Conservation (phyloP, 352 stramenopile genomes). For the Phytophthora podocarpi region DNA sequence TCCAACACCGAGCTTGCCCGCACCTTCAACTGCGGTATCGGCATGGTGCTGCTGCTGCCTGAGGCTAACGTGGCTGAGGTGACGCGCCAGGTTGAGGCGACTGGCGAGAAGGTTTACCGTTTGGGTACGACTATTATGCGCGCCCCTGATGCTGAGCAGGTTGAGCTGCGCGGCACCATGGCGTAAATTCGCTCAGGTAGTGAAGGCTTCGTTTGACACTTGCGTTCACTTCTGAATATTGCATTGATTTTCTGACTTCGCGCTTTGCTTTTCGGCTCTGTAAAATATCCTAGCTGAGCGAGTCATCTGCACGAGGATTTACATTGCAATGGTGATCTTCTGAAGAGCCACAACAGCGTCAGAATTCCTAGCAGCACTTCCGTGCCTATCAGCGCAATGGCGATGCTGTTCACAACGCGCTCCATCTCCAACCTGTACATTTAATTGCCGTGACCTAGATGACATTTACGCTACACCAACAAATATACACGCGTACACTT, state of each 20-base stretch:
- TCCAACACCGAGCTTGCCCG: constrained; percentile 95
- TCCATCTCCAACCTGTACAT: constrained; percentile 60
- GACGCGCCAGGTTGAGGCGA: constrained; percentile 77
- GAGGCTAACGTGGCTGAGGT: constrained; percentile 90
- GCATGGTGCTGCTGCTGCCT: constrained; percentile 97
- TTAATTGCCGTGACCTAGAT: background rate
- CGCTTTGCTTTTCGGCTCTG: constrained; percentile 1
- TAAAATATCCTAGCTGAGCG: constrained; percentile 7
- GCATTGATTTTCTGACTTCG: no score
- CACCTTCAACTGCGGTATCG: constrained; percentile 99
- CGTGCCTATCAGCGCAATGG: constrained; percentile 55
- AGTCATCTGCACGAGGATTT: background rate
- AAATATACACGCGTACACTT: constrained; percentile 51
- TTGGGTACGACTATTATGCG: constrained; percentile 82
- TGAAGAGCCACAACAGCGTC: constrained; percentile 40
- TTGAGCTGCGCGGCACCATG: constrained; percentile 80
- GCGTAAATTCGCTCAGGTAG: constrained; percentile 44
- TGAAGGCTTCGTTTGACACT: constrained; percentile 12
- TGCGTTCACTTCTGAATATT: constrained; percentile 34
- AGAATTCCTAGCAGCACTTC: constrained; percentile 62
- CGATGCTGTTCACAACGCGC: constrained; percentile 61
- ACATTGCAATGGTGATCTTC: constrained; percentile 4
- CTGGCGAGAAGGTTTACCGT: constrained; percentile 91
- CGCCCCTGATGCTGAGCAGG: constrained; percentile 72
- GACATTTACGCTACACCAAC: background rate